phyloP scores from a whole-genome alignment of 257 asterid species.

The Capsicum baccatum region DNA sequence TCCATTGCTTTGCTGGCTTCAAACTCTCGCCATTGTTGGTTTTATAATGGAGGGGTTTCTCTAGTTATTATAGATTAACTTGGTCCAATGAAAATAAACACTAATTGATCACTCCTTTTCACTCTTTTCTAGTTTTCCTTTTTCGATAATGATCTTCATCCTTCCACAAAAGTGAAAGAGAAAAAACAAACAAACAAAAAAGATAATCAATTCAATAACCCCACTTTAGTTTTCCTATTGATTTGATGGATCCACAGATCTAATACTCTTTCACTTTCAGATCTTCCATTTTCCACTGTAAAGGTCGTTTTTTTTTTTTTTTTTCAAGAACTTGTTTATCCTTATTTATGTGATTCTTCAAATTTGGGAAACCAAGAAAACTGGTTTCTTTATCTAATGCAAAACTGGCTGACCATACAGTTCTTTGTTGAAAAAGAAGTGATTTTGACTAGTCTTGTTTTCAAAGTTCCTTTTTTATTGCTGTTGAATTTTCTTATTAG shows the following conservation, averaged over 20 bases:
- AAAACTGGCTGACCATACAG: constrained; percentile 42
- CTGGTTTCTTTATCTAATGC: constrained; percentile 29
- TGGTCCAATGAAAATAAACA: constrained; percentile 39
- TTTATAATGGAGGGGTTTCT: constrained; percentile 70
- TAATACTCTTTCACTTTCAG: constrained; percentile 56
- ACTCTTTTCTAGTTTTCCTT: not conserved
- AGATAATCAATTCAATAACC: not conserved
- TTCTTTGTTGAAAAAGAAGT: constrained; percentile 34
- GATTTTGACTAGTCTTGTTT: constrained; percentile 42
- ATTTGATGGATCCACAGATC: constrained; percentile 76
- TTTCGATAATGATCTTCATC: constrained; percentile 42
- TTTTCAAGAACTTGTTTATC: no score
- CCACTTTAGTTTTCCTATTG: constrained; percentile 24
- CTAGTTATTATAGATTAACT: constrained; percentile 51
- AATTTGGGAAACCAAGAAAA: constrained; percentile 6
- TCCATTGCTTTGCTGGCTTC: constrained; percentile 74
- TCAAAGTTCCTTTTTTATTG: constrained; percentile 34
- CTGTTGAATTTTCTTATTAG: constrained; percentile 36
- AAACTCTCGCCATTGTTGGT: constrained; percentile 70
- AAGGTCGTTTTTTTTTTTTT: constrained; percentile 46
- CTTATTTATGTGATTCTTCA: not conserved
- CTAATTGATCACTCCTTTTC: constrained; percentile 29
- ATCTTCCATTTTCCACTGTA: constrained; percentile 43
- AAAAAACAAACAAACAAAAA: not conserved
- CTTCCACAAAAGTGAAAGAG: constrained; percentile 17